Percentiles rank a stretch among this genome's conserved stretches.
phyloP scores from a whole-genome alignment of 495 filamentous ascomycete species.

The Lophium mytilinum region DNA sequence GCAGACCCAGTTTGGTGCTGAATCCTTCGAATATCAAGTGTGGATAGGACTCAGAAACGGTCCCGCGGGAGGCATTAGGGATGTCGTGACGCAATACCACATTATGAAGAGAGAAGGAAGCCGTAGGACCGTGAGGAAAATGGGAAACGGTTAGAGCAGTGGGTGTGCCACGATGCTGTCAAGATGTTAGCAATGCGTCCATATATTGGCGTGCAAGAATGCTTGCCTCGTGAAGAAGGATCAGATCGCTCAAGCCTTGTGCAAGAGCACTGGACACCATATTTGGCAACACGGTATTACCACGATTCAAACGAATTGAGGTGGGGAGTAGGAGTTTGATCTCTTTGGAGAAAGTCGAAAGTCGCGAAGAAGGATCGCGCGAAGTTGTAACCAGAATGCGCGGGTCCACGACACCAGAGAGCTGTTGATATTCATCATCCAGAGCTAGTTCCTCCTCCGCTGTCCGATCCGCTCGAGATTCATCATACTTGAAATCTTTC shows the following conservation, averaged over 20 bases:
- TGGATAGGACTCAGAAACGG: conserved; percentile 88
- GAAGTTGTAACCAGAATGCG: conserved; percentile 88
- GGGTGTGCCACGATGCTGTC: conserved; percentile 89
- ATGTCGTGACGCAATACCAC: conserved; percentile 92
- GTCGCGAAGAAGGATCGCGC: conserved; percentile 73
- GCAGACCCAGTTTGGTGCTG: conserved; percentile 66
- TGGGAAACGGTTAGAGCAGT: conserved; percentile 86
- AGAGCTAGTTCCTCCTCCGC: conserved; percentile 63
- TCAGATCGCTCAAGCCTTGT: conserved; percentile 71
- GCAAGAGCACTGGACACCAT: conserved; percentile 72
- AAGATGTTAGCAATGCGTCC: conserved; percentile 35
- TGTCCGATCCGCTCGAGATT: conserved; percentile 55
- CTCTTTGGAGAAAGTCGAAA: conserved; percentile 91
- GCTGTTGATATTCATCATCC: conserved; percentile 91
- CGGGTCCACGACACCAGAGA: conserved; percentile 78
- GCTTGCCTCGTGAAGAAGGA: conserved; percentile 42
- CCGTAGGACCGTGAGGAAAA: conserved; percentile 88
- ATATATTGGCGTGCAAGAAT: neutral
- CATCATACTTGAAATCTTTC: conserved; percentile 89
- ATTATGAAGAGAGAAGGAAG: conserved; percentile 87
- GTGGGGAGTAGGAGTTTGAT: conserved; percentile 87
- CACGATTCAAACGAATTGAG: conserved; percentile 81
- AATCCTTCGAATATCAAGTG: conserved; percentile 96
- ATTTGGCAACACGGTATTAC: conserved; percentile 78
- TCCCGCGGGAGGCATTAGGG: conserved; percentile 76